A percentile compares a stretch with the other conserved stretches of the same genome.
phyloP scores from a whole-genome alignment of 2,329 filamentous ascomycete genomes.

The Aureobasidium melanogenum region DNA sequence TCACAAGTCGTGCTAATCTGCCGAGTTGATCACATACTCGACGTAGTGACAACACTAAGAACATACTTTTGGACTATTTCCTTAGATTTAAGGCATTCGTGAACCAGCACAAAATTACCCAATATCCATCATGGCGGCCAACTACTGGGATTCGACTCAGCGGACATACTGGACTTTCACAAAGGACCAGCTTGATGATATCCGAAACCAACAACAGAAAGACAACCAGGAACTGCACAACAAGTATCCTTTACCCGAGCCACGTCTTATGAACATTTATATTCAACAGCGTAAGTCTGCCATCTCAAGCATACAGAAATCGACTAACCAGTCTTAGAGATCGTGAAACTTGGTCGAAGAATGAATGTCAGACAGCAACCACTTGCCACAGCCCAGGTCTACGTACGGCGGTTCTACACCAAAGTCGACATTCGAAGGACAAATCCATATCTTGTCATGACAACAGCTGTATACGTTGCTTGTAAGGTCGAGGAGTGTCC shows the following conservation, averaged over 20 bases:
- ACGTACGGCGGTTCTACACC: conserved; percentile 87
- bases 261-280: conserved; percentile 78
- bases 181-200: conserved; percentile 65
- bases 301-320: background rate
- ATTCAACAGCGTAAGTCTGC: conserved; percentile 69
- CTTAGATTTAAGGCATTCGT: background rate
- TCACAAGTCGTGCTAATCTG: background rate
- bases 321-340: conserved; percentile 43
- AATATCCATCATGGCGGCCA: conserved; percentile 64
- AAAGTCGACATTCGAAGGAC: conserved; percentile 85
- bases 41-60: background rate
- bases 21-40: background rate
- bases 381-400: conserved; percentile 87
- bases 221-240: conserved; percentile 53
- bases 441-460: conserved; percentile 85
- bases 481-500: conserved; percentile 98
- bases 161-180: conserved; percentile 84
- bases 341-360: conserved; percentile 74
- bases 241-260: conserved; percentile 73
- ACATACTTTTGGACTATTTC: background rate
- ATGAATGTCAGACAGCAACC: conserved; percentile 82
- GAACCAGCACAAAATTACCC: background rate
- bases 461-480: conserved; percentile 89
- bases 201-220: conserved; percentile 55
- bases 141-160: conserved; percentile 95